Conservation (phyloP, 2,329 filamentous ascomycete species). For the Paraphaeosphaeria minitans region DNA sequence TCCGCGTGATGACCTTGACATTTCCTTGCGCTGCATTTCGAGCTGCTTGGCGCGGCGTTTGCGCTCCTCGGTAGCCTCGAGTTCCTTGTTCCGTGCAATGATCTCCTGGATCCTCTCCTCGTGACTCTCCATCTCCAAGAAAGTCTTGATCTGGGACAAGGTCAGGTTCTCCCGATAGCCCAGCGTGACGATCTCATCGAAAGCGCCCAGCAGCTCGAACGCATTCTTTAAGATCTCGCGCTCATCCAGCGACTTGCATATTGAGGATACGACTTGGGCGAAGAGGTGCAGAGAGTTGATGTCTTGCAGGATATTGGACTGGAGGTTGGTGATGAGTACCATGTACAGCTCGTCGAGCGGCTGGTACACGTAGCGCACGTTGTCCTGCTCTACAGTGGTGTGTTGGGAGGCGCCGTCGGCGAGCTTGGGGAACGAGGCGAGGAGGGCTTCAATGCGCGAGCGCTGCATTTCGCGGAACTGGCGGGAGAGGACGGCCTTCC, state of each 20-base stretch:
- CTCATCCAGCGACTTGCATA: slow-evolving; percentile 95
- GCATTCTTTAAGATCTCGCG: slow-evolving; percentile 93
- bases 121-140: slow-evolving; percentile 98
- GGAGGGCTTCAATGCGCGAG: slow-evolving; percentile 92
- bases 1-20: slow-evolving; percentile 73
- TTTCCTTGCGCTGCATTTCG: slow-evolving; percentile 98
- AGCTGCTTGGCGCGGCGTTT: slow-evolving; percentile 99
- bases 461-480: slow-evolving; percentile 98
- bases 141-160: slow-evolving; percentile 97
- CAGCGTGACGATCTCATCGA: slow-evolving; percentile 94
- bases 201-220: slow-evolving; percentile 93
- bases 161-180: slow-evolving; percentile 97
- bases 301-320: slow-evolving; percentile 99
- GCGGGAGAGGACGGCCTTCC: slow-evolving; percentile 96
- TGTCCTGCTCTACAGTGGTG: slow-evolving; percentile 98
- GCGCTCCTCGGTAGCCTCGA: slow-evolving; percentile 96
- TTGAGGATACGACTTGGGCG: slow-evolving; percentile 93
- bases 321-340: slow-evolving; percentile 98
- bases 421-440: slow-evolving; percentile 97
- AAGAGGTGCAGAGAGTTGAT: slow-evolving; percentile 98
- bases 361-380: slow-evolving; percentile 99
- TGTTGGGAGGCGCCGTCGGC: slow-evolving; percentile 96
- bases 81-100: slow-evolving; percentile 83
- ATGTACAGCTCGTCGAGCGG: slow-evolving; percentile 99
- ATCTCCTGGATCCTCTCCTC: slow-evolving; percentile 95